Evolutionary conservation across 164 flowering plant species (phyloP), one percentile per base, ranked within the genome.

Genomic region (Hamamelis virginiana): DNA sequence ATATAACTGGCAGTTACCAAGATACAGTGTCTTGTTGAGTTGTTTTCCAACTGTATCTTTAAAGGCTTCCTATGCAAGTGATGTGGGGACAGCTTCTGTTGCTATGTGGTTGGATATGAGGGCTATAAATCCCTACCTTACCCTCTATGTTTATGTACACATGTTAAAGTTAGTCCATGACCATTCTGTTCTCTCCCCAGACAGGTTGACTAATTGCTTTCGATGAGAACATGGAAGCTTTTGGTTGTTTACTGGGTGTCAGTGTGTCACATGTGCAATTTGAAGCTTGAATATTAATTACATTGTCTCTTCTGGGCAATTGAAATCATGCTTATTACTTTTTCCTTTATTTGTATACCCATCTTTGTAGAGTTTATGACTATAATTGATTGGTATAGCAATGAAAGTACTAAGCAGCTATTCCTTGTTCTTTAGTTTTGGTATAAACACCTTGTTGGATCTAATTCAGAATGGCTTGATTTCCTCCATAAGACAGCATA

Each of bases 401-500:
- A 2, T 33, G 6, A 33, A 33, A 61, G 59, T 71, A 63, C 26
- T 59, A 12, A 41, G 73, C 16, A 64, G 69, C 41, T 68, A 14
- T 1, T 68, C 27, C 45, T 38, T 72, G 68, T 50, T 68, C 15
- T 68, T 27, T 23, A 58, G 15, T 50, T 16, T 25, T 44, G 52
- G 18, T 59, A 59, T 8, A 8, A 41, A 33, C 19, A 46, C 46
- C 21, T 50, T 38, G 19, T 12, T 8, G 5, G 60, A 44, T 12
- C 23, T 47, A 62, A 48, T 48, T 50, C 14, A 38, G 63, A 50
- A 25, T 77, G 19, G 27, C 27, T 59, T 72, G 69, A 62, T 76
- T 70, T 66, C 66, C 62, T 73, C 71, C 69, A 59, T 73, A 57
- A 80, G 77, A 80, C 75, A 74, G 65, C 75, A 70, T 59, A 41